Percentiles rank a stretch among this genome's conserved stretches.
phyloP scores from a whole-genome alignment of 345 rosid species.

The thale cress (Arabidopsis thaliana) region TAIR10.1 NC_003074.8:21257001-21257500 shows the following conservation, averaged over 20 bases:
- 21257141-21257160: slow-evolving; percentile 63
- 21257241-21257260: slow-evolving; percentile 73
- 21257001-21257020: slow-evolving; percentile 69
- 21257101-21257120: slow-evolving; percentile 72
- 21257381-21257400: slow-evolving; percentile 79
- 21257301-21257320: slow-evolving; percentile 53
- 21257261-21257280: slow-evolving; percentile 88
- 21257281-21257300: slow-evolving; percentile 85
- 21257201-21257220: slow-evolving; percentile 66
- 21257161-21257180: slow-evolving; percentile 80
- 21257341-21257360: slow-evolving; percentile 72
- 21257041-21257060: slow-evolving; percentile 81
- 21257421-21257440: slow-evolving; percentile 87
- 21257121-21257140: slow-evolving; percentile 70
- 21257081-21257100: slow-evolving; percentile 61
- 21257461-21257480: slow-evolving; percentile 83
- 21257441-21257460: slow-evolving; percentile 66
- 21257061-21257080: slow-evolving; percentile 92
- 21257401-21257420: slow-evolving; percentile 62
- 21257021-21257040: slow-evolving; percentile 54
- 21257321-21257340: slow-evolving; percentile 69
- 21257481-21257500: slow-evolving; percentile 81
- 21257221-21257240: slow-evolving; percentile 64
- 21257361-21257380: slow-evolving; percentile 97
- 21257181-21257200: slow-evolving; percentile 81